Evolutionary conservation across 139 green algal species (phyloP).

Genomic region (Prasinococcaceae sp.): DNA sequence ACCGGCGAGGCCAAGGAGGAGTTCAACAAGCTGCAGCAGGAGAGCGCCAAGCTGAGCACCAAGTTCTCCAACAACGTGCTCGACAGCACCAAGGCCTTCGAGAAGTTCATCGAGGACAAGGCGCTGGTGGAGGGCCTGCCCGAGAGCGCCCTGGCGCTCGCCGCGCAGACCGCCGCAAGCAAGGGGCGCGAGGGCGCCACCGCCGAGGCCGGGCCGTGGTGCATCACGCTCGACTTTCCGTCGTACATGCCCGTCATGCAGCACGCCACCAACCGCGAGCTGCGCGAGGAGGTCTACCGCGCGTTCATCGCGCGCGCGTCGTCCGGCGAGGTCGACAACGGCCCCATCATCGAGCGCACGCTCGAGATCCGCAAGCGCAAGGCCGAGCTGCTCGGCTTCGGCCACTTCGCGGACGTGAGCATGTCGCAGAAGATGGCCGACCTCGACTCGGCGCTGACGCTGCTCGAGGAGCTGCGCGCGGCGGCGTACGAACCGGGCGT

Average conservation of each 20-base stretch:
- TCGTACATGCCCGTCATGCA: constrained; percentile 68
- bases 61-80: constrained; percentile 89
- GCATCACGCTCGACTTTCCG: constrained; percentile 89
- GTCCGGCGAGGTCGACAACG: constrained; percentile 63
- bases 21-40: constrained; percentile 93
- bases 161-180: constrained; percentile 21
- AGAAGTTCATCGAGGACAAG: constrained; percentile 64
- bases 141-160: constrained; percentile 45
- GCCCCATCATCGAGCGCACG: constrained; percentile 67
- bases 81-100: constrained; percentile 74
- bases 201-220: constrained; percentile 59
- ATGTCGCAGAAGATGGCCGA: constrained; percentile 33
- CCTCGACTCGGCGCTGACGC: constrained; percentile 43
- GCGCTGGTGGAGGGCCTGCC: constrained; percentile 66
- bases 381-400: constrained; percentile 74
- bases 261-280: constrained; percentile 65
- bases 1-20: constrained; percentile 52
- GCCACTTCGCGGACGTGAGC: constrained; percentile 43
- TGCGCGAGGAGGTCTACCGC: constrained; percentile 89
- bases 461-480: constrained; percentile 80
- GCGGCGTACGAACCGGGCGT: constrained; percentile 38
- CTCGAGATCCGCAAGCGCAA: constrained; percentile 71
- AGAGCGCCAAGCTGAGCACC: constrained; percentile 69
- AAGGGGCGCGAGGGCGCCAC: constrained; percentile 62
- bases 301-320: constrained; percentile 70